Conservation (phyloP, 1,284 basidiomycete genomes). For the Caloboletus inedulis region DNA sequence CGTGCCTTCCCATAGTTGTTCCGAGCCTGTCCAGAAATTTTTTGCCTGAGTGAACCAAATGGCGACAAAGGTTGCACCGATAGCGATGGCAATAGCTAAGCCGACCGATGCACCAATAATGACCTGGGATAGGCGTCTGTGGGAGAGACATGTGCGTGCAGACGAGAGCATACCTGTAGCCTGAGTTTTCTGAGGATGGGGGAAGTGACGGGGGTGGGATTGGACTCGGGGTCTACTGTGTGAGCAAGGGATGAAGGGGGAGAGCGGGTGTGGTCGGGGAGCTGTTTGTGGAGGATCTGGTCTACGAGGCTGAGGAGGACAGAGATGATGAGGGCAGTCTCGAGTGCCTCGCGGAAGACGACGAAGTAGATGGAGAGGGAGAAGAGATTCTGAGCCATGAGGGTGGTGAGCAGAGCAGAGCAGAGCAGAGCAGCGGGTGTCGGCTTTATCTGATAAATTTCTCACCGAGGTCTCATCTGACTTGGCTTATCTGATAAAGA, state of each 20-base stretch:
- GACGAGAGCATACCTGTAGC: constrained; percentile 46
- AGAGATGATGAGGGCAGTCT: constrained; percentile 86
- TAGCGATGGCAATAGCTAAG: constrained; percentile 71
- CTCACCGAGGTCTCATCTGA: no score
- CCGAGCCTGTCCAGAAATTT: constrained; percentile 69
- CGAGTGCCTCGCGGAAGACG: constrained; percentile 85
- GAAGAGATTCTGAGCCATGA: constrained; percentile 54
- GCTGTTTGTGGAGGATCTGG: constrained; percentile 51
- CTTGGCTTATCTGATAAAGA: no score
- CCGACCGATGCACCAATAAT: constrained; percentile 75
- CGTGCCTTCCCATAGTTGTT: constrained; percentile 68
- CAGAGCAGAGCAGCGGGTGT: no score
- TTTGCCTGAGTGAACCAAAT: constrained; percentile 79
- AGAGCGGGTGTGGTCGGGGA: background rate
- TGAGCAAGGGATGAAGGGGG: no score
- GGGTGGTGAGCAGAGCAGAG: no score
- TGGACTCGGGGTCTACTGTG: background rate
- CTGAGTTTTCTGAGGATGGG: constrained; percentile 60
- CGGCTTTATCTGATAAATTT: constrained; percentile 19
- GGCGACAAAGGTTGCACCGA: constrained; percentile 76
- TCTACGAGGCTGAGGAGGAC: constrained; percentile 83
- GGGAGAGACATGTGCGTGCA: background rate
- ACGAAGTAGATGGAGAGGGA: constrained; percentile 86
- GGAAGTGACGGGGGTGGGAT: constrained; percentile 9
- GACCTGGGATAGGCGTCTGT: constrained; percentile 49